Percentiles rank a stretch among this genome's conserved stretches.
Evolutionary conservation across 345 rosid species (phyloP).

Genomic region (Capsella bursapastoris): DNA sequence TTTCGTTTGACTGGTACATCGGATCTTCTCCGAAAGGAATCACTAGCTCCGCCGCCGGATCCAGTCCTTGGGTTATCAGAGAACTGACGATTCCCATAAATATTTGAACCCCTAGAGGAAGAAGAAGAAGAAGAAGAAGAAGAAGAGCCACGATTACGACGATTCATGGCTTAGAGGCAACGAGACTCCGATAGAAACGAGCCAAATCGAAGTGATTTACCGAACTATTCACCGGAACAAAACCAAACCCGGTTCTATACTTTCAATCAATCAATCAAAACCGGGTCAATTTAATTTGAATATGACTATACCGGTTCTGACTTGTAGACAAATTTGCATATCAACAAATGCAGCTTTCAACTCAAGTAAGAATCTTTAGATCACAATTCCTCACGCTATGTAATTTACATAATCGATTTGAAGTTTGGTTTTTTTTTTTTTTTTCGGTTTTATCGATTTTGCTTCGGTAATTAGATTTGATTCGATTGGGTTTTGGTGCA

Average conservation of each 20-base stretch:
- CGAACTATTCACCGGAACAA: slow-evolving; percentile 10
- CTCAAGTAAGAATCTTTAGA: neutral
- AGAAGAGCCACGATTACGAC: slow-evolving; percentile 35
- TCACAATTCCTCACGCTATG: neutral
- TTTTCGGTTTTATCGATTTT: neutral
- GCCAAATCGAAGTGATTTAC: neutral
- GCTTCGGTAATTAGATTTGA: neutral
- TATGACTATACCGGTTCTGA: slow-evolving; percentile 6
- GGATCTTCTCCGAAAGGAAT: slow-evolving; percentile 37
- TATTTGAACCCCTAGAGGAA: slow-evolving; percentile 6
- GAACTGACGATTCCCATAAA: slow-evolving; percentile 6
- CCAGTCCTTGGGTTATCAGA: slow-evolving; percentile 26
- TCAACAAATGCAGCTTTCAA: neutral
- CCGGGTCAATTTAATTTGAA: slow-evolving; percentile 1
- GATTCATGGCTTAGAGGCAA: slow-evolving; percentile 35
- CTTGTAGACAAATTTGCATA: neutral
- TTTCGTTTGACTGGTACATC: slow-evolving; percentile 23
- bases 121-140: neutral
- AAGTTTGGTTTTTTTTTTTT: too few species aligned
- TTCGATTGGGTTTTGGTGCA: neutral
- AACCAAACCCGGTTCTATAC: slow-evolving; percentile 20
- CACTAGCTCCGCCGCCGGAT: slow-evolving; percentile 27
- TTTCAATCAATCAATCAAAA: neutral
- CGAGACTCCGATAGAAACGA: slow-evolving; percentile 16
- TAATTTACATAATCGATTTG: neutral